phyloP scores from a whole-genome alignment of 768 basidiomycete genomes.

The Amanita muscaria region DNA sequence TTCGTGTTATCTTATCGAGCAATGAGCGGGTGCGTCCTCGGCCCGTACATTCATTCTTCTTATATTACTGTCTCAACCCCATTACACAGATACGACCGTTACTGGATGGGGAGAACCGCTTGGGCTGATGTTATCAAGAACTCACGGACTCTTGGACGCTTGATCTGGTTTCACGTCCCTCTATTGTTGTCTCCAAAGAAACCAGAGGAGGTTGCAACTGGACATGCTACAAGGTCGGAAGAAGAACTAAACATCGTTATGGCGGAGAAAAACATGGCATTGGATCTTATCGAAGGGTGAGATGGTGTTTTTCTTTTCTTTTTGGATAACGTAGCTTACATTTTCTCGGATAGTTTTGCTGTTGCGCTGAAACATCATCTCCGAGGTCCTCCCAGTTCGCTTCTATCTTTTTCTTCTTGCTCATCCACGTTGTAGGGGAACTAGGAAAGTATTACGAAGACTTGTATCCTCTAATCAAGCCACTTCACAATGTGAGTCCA shows the following conservation, averaged over 20 bases:
- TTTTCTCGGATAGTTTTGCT: conserved; percentile 34
- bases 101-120: conserved; percentile 46
- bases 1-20: conserved; percentile 63
- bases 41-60: too few species aligned
- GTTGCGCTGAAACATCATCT: conserved; percentile 57
- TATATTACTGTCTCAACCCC: not conserved
- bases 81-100: conserved; percentile 45
- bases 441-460: conserved; percentile 55
- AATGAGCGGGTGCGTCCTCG: conserved; percentile 50
- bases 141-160: conserved; percentile 37
- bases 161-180: conserved; percentile 59
- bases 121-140: conserved; percentile 53
- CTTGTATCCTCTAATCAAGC: conserved; percentile 45
- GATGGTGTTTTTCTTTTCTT: conserved; percentile 12
- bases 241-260: conserved; percentile 43
- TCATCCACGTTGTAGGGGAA: conserved; percentile 36
- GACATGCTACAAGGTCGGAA: conserved; percentile 21
- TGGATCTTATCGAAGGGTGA: conserved; percentile 51
- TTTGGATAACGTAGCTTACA: not conserved
- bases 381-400: conserved; percentile 27
- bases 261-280: conserved; percentile 51
- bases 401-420: not conserved
- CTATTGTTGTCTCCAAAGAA: conserved; percentile 35
- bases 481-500: conserved; percentile 42
- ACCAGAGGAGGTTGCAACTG: conserved; percentile 25